Evolutionary conservation across 2,329 filamentous ascomycete species (phyloP).

Genomic region (Fusarium verticillioides): DNA sequence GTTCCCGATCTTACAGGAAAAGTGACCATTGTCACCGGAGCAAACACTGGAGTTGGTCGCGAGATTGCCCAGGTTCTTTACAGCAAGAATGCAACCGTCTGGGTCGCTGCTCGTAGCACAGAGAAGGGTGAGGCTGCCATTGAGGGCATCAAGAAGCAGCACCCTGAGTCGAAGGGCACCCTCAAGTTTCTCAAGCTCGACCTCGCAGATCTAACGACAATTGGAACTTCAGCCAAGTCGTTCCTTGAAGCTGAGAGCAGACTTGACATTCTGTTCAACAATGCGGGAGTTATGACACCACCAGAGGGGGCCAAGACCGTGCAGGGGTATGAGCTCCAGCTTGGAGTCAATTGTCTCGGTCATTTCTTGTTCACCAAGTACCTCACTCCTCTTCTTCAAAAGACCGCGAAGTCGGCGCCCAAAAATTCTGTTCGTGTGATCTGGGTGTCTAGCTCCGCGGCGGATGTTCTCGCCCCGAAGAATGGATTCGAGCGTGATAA

Average conservation of each 20-base stretch:
- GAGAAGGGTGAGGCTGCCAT: constrained; percentile 60
- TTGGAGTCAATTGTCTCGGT: constrained; percentile 55
- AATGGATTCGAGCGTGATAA: constrained; percentile 45
- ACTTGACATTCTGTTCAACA: constrained; percentile 58
- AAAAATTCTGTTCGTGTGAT: constrained; percentile 45
- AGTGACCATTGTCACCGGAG: constrained; percentile 68
- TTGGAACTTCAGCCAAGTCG: constrained; percentile 47
- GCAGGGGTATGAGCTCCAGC: constrained; percentile 57
- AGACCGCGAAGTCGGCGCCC: constrained; percentile 49
- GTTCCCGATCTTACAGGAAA: constrained; percentile 62
- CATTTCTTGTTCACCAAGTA: constrained; percentile 55
- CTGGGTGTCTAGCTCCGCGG: constrained; percentile 48
- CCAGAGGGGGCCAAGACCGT: constrained; percentile 54
- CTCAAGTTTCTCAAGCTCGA: constrained; percentile 60
- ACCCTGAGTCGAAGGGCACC: constrained; percentile 52
- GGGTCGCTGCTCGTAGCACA: constrained; percentile 61
- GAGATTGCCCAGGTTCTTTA: constrained; percentile 66
- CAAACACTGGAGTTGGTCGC: constrained; percentile 59
- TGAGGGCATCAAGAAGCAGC: constrained; percentile 51
- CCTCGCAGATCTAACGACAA: constrained; percentile 52
- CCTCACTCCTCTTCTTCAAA: constrained; percentile 51
- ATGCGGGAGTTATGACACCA: constrained; percentile 57
- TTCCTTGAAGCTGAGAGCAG: constrained; percentile 47
- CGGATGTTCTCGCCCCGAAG: constrained; percentile 38
- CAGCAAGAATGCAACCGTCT: constrained; percentile 63